Percentiles rank a stretch among this genome's conserved stretches.
Evolutionary conservation across 495 filamentous ascomycete species (phyloP).

Genomic region (Penicillium cataractarum): DNA sequence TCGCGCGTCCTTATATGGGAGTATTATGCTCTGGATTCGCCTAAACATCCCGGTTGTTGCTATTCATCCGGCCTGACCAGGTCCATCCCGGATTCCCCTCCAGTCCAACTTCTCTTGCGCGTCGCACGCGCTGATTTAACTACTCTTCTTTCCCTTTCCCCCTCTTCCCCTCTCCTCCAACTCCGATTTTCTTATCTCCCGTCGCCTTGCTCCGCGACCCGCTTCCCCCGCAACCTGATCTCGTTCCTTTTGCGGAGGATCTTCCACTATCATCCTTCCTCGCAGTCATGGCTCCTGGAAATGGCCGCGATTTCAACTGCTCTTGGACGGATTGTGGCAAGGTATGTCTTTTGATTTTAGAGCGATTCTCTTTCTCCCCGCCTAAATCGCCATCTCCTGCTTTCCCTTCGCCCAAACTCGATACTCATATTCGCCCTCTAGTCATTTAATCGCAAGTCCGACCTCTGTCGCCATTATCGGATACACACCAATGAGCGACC

Average conservation of each 20-base stretch:
- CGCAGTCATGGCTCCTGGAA: constrained; percentile 47
- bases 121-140: constrained; percentile 23
- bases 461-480: constrained; percentile 83
- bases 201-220: constrained; percentile 21
- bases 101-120: constrained; percentile 13
- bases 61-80: constrained; percentile 27
- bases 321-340: constrained; percentile 52
- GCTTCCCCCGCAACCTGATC: constrained; percentile 25
- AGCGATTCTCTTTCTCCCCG: not conserved
- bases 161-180: not conserved
- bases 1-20: constrained; percentile 14
- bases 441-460: constrained; percentile 94
- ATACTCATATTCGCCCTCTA: constrained; percentile 35
- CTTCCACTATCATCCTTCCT: not conserved
- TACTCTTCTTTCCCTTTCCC: not conserved
- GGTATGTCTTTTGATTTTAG: constrained; percentile 32
- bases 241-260: constrained; percentile 1
- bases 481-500: constrained; percentile 92
- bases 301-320: constrained; percentile 51
- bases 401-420: not conserved
- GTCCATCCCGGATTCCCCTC: constrained; percentile 21
- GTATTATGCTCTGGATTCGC: constrained; percentile 29
- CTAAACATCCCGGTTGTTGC: constrained; percentile 24
- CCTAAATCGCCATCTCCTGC: not conserved
- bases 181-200: constrained; percentile 5